Base-by-base conservation (phyloP, 2,329 filamentous ascomycete species). In the Aspergillus pseudoviridinutans region DNA sequence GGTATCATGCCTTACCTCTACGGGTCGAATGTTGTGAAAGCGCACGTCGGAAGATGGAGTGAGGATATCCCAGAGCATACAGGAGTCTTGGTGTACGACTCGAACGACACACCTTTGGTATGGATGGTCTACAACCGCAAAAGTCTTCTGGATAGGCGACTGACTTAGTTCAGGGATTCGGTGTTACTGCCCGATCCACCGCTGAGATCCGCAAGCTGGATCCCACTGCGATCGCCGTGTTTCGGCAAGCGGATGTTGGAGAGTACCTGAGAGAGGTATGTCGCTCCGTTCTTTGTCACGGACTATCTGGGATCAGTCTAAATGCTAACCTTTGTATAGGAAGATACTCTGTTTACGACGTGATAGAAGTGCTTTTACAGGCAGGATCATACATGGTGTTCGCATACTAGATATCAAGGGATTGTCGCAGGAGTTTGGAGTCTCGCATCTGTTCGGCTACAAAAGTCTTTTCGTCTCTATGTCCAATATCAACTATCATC, bases 1-100 rank as follows among this genome's bases (percentile, higher is more conserved):
- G 94, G 94, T 65, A 92, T 95, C 70, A 96, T 97, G 92, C 93
- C 94, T 1, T 97, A 96, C 74, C 79, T 99, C 50, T 99, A 97
- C 76, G 94, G 94, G 54, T 90, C 91, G 57, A 92, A 97, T 75
- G 82, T 96, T 53, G 85, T 95, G 65, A 91, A 91, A 74, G 89
- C 88, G 32, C 89, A 92, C 73, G 84, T 94, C 20, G 91, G 91
- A 22, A 80, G 92, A 60, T 93, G 90, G 87, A 90, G 87, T 44
- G 92, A 96, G 69, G 93, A 97, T 79, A 92, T 89, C 68, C 92
- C 93, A 0, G 92, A 96, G 77, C 92, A 97, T 76, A 88, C 92
- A 68, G 94, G 94, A 46, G 88, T 96, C 12, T 86, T 99, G 50
- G 89, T 99, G 24, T 87, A 91, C 78, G 88, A 85, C 69, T 96